Evolutionary conservation across 805 yeast species (phyloP).

Genomic region (Lipomyces kockii): DNA sequence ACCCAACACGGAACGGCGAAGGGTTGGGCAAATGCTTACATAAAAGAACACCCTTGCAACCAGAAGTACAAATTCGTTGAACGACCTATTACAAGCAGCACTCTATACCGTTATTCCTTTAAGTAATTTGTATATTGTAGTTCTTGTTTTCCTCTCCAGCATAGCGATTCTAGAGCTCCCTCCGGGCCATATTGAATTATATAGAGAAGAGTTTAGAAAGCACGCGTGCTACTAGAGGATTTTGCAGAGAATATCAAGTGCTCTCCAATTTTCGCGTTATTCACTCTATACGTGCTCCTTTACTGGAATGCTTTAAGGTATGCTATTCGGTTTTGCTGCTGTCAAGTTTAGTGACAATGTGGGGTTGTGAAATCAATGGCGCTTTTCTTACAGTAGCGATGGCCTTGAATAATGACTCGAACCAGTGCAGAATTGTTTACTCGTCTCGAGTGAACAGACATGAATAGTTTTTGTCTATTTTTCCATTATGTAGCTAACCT

Average conservation of each 20-base stretch:
- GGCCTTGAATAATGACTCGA: neutral
- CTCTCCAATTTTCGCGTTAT: neutral
- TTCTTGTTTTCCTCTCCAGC: neutral
- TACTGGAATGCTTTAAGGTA: neutral
- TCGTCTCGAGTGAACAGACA: neutral
- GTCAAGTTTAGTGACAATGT: neutral
- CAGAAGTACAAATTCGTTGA: neutral
- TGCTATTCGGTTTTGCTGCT: neutral
- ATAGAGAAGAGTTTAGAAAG: neutral
- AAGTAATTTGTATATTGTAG: neutral
- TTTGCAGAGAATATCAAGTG: neutral
- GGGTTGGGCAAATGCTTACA: neutral
- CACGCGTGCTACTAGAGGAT: neutral
- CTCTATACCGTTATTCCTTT: neutral
- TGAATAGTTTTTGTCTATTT: neutral
- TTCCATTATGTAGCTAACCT: neutral
- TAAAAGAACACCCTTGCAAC: neutral
- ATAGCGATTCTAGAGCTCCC: neutral
- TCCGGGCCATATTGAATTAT: neutral
- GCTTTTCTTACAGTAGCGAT: neutral
- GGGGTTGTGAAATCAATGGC: neutral
- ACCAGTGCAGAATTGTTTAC: neutral
- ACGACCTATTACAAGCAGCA: neutral
- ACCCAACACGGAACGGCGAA: neutral
- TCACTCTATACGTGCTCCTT: neutral